A percentile compares a stretch with the other conserved stretches of the same genome.
phyloP scores from a whole-genome alignment of 2,329 filamentous ascomycete genomes.

The Claviceps lovelessii region DNA sequence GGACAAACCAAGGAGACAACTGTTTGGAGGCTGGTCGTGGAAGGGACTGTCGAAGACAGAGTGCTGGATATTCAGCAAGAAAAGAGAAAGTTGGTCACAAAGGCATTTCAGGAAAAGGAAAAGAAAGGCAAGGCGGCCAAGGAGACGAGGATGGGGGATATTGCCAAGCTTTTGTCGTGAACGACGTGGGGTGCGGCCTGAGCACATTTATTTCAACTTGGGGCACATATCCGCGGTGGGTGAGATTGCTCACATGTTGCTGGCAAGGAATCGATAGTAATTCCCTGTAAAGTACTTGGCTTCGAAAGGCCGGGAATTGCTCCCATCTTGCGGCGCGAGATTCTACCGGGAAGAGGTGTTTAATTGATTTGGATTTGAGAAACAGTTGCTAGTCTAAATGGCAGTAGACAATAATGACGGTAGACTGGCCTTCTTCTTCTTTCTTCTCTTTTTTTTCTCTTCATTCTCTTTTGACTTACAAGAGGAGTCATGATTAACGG shows the following conservation, averaged over 20 bases:
- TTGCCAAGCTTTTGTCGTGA: conserved; percentile 32
- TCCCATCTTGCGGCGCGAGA: neutral
- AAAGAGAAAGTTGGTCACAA: conserved; percentile 63
- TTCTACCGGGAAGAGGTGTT: neutral
- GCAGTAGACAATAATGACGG: neutral
- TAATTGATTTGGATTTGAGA: neutral
- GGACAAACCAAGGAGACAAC: conserved; percentile 68
- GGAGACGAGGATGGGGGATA: conserved; percentile 42
- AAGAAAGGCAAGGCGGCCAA: conserved; percentile 36
- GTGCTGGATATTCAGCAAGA: conserved; percentile 65
- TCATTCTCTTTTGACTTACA: neutral
- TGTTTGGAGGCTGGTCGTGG: conserved; percentile 70
- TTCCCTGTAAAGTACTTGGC: too few relatives aligned
- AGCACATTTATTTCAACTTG: neutral
- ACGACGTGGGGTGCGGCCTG: neutral
- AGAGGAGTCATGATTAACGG: too few relatives aligned
- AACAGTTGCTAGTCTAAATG: too few relatives aligned
- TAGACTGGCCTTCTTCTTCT: too few relatives aligned
- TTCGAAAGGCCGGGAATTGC: neutral
- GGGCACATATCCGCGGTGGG: neutral
- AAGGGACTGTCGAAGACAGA: conserved; percentile 65
- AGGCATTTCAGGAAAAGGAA: conserved; percentile 63
- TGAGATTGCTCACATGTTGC: neutral
- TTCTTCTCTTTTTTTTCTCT: too few relatives aligned
- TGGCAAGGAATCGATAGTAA: neutral